These are phyloP conservation scores for Alloascoidea africana DNA, from an alignment of 805 yeast species.

Conservation along the genomic window DNA sequence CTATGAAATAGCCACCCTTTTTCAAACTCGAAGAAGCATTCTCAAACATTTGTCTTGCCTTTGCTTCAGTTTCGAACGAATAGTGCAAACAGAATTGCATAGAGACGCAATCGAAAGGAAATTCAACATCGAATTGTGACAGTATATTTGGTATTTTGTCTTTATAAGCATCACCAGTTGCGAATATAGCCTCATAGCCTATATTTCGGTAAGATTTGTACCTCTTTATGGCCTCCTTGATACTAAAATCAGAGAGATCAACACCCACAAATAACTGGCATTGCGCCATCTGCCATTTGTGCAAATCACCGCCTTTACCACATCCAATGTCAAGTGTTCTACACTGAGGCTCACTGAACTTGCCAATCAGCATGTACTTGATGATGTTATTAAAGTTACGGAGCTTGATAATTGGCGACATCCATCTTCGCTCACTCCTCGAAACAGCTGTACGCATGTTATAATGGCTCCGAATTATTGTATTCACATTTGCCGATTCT, in stretches of 20 bases:
- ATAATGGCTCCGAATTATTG: conserved; percentile 69
- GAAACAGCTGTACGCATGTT: conserved; percentile 69
- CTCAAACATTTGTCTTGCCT: conserved; percentile 53
- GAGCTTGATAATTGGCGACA: conserved; percentile 74
- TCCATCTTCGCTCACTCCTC: conserved; percentile 42
- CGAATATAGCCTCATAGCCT: conserved; percentile 68
- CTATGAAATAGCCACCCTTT: conserved; percentile 79
- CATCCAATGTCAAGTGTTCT: conserved; percentile 80
- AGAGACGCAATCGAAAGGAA: conserved; percentile 81
- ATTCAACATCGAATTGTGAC: conserved; percentile 51
- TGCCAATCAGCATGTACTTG: conserved; percentile 71
- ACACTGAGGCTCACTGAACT: conserved; percentile 37
- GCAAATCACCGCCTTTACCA: conserved; percentile 96
- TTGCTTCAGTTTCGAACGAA: conserved; percentile 78
- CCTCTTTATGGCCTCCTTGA: conserved; percentile 70
- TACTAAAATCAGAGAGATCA: conserved; percentile 82
- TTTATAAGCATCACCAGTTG: conserved; percentile 87
- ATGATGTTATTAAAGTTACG: conserved; percentile 86
- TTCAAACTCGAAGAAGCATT: conserved; percentile 66
- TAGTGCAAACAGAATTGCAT: conserved; percentile 91
- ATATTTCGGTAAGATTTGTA: conserved; percentile 33
- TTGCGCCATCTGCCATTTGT: conserved; percentile 69
- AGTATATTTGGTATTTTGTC: conserved; percentile 53
- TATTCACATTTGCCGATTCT: conserved; percentile 29
- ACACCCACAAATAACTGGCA: conserved; percentile 75